These are phyloP conservation scores for Metschnikowia drakensbergensis DNA, from an alignment of 805 yeast genomes.

Conservation along the genomic window DNA sequence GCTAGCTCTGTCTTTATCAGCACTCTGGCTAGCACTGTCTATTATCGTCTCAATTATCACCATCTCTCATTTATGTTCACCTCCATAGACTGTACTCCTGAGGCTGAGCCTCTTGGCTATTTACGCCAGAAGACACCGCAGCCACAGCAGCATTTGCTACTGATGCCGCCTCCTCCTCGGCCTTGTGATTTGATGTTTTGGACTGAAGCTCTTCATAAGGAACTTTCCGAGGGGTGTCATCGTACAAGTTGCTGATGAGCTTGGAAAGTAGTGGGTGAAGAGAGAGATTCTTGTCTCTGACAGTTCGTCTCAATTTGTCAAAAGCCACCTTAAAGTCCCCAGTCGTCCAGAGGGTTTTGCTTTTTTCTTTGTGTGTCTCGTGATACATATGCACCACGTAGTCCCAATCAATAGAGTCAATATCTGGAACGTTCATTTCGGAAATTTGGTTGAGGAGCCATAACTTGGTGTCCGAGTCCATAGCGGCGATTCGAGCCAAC, in stretches of 20 bases:
- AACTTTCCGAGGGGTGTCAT: background rate
- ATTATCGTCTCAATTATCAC: too few species aligned
- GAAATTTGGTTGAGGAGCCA: constrained; percentile 37
- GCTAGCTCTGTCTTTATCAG: too few species aligned
- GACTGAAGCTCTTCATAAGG: constrained; percentile 10
- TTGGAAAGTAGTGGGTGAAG: constrained; percentile 14
- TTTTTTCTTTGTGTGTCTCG: constrained; percentile 24
- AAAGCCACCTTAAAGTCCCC: constrained; percentile 59
- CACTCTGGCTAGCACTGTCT: too few species aligned
- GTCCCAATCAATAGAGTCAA: constrained; percentile 35
- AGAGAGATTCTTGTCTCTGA: constrained; percentile 37
- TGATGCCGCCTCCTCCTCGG: constrained; percentile 27
- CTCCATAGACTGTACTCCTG: constrained; percentile 39
- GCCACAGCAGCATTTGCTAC: constrained; percentile 40
- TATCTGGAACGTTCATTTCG: constrained; percentile 22
- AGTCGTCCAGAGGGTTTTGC: constrained; percentile 46
- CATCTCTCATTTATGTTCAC: constrained; percentile 6
- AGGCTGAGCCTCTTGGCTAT: constrained; percentile 27
- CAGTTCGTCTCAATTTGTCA: constrained; percentile 52
- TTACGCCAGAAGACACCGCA: constrained; percentile 29
- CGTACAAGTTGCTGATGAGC: constrained; percentile 13
- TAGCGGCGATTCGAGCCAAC: constrained; percentile 26
- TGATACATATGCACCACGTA: constrained; percentile 27
- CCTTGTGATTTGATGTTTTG: constrained; percentile 9
- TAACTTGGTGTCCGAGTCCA: constrained; percentile 31